Percentiles rank a stretch among this genome's conserved stretches.
These are phyloP conservation scores for Suillus weaverae DNA, from an alignment of 768 basidiomycete genomes.

Conservation along the genomic window DNA sequence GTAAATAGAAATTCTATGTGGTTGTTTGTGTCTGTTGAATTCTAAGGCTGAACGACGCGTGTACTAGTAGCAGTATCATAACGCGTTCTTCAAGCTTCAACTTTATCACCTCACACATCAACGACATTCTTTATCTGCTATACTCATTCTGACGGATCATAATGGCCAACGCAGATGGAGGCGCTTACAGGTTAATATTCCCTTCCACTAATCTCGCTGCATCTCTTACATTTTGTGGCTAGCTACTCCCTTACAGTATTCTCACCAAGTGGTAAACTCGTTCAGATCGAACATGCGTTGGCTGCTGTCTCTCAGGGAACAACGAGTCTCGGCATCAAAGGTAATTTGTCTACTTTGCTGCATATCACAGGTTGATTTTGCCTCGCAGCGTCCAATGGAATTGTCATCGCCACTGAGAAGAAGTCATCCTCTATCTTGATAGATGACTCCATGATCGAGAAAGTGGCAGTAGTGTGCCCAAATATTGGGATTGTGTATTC, in stretches of 20 bases:
- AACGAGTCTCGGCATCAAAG: constrained; percentile 98
- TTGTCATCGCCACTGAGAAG: constrained; percentile 99
- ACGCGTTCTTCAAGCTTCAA: constrained; percentile 22
- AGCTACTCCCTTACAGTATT: constrained; percentile 99
- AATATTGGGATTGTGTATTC: constrained; percentile 99
- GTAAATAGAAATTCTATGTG: background rate
- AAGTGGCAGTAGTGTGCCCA: constrained; percentile 95
- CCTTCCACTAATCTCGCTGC: constrained; percentile 18
- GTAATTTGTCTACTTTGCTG: constrained; percentile 41
- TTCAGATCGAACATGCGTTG: constrained; percentile 99
- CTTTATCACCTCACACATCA: constrained; percentile 1
- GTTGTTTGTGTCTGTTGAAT: constrained; percentile 25
- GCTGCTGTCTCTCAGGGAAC: constrained; percentile 95
- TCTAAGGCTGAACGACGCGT: constrained; percentile 24
- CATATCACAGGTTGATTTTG: constrained; percentile 13
- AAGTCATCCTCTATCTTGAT: constrained; percentile 97
- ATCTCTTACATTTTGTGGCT: constrained; percentile 20
- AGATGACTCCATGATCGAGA: constrained; percentile 97
- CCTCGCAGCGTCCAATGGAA: constrained; percentile 89
- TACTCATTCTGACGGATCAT: constrained; percentile 20
- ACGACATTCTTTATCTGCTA: background rate
- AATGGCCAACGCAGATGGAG: constrained; percentile 83
- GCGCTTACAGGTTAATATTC: constrained; percentile 64
- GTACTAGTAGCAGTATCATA: constrained; percentile 16
- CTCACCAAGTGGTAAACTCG: constrained; percentile 97